Evolutionary conservation across 1,139 yeast genomes (phyloP), one percentile per base, ranked within the genome.

Genomic region (Chernovozyma aurita): DNA sequence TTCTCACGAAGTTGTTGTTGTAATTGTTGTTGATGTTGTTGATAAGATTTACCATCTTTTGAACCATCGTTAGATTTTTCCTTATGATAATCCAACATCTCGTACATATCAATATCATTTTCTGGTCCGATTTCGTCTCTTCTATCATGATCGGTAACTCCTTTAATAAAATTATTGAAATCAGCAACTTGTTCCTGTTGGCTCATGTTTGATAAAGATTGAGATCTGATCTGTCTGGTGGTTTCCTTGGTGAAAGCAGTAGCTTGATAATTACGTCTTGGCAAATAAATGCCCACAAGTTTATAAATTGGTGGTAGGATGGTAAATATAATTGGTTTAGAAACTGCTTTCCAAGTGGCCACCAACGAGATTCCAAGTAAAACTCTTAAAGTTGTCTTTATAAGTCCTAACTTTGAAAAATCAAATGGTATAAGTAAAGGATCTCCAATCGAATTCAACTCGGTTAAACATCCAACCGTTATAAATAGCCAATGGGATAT

Each of bases 331-430:
- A 78, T 47, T 14, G 83, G 83, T 55, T 86, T 87, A 42, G 86
- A 73, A 3, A 76, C 37, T 1, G 74, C 58, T 44, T 86, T 80
- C 95, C 95, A 87, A 1, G 68, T 43, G 1, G 77, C 76, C 27
- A 87, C 83, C n/a, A 73, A 41, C 0, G 53, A 41, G 1, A 84
- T 71, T 3, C 95, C 95, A 16, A 82, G 32, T 0, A 71, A 28
- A 4, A 81, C 63, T 34, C 95, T 59, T 9, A 68, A 32, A 0
- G 65, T 18, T 0, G 73, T 51, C 27, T 63, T 65, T 11, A 62
- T 2, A 0, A 70, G 3, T 0, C 86, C 85, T 7, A 71, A 39
- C 21, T 60, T 42, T n/a, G 45, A 46, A 43, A 46, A 64, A 39
- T 61, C 56, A 49, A 62, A 70, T 3, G 73, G 73, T 4, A 76